These are phyloP conservation scores for Russula emetica DNA, from an alignment of 768 basidiomycete genomes.

Conservation along the genomic window DNA sequence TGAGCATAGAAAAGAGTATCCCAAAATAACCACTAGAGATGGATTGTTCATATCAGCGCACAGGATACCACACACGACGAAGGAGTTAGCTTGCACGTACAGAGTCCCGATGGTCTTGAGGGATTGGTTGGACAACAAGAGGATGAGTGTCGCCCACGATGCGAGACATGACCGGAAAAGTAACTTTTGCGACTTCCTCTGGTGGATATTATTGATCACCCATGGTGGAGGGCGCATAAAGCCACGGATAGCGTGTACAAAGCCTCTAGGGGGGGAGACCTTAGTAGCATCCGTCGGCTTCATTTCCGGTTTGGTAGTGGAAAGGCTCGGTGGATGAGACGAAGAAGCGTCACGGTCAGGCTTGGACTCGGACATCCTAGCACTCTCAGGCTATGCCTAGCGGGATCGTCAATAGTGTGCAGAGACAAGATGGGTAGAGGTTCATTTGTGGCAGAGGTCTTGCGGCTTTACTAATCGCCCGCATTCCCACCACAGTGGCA, in stretches of 20 bases:
- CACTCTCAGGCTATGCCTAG: not conserved
- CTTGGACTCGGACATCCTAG: constrained; percentile 12
- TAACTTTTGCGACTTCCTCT: constrained; percentile 36
- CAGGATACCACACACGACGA: not conserved
- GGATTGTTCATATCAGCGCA: not conserved
- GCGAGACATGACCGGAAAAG: constrained; percentile 42
- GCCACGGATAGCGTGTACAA: constrained; percentile 5
- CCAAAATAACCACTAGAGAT: constrained; percentile 16
- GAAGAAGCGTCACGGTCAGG: not conserved
- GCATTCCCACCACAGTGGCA: not conserved
- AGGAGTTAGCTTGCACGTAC: constrained; percentile 33
- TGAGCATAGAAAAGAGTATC: constrained; percentile 9
- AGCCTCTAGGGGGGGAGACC: not conserved
- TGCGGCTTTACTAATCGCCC: not conserved
- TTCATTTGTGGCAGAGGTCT: not conserved
- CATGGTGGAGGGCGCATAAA: constrained; percentile 32
- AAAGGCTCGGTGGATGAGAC: not conserved
- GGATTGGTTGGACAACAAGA: constrained; percentile 41
- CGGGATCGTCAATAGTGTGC: not conserved
- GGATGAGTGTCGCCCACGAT: constrained; percentile 38
- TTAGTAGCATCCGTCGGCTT: not conserved
- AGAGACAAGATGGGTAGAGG: not conserved
- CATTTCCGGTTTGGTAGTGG: not conserved
- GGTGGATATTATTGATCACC: constrained; percentile 38
- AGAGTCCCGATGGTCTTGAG: constrained; percentile 39